phyloP scores from a whole-genome alignment of 306 rosid genomes.

The Cucumis cinereus region DNA sequence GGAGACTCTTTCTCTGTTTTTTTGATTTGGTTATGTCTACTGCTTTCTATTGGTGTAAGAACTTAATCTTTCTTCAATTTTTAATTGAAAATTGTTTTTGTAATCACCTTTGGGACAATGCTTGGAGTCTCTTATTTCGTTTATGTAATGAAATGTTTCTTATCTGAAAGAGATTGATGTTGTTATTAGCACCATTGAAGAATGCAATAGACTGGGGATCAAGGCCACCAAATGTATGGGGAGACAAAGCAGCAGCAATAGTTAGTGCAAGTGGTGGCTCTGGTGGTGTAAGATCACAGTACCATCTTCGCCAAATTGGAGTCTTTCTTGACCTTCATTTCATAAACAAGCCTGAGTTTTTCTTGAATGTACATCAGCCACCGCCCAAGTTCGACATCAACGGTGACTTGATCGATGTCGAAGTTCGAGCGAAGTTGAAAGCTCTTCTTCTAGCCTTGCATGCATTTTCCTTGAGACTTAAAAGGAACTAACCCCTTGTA shows the following conservation, averaged over 20 bases:
- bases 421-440: slow-evolving; percentile 27
- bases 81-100: no score
- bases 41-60: no score
- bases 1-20: no score
- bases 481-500: slow-evolving; percentile 4
- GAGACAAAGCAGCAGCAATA: slow-evolving; percentile 71
- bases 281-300: slow-evolving; percentile 65
- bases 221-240: slow-evolving; percentile 79
- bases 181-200: slow-evolving; percentile 39
- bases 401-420: slow-evolving; percentile 57
- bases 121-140: no score
- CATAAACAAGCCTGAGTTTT: slow-evolving; percentile 84
- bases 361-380: slow-evolving; percentile 48
- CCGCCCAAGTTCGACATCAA: slow-evolving; percentile 54
- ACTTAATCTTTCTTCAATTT: no score
- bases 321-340: slow-evolving; percentile 76
- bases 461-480: slow-evolving; percentile 35
- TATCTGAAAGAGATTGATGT: no score
- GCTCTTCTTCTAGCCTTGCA: slow-evolving; percentile 41
- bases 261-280: slow-evolving; percentile 65
- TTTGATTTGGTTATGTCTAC: no score
- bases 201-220: slow-evolving; percentile 86
- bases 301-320: slow-evolving; percentile 84
- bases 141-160: no score
- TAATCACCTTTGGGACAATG: no score